These are phyloP conservation scores for Durusdinium trenchii DNA, from an alignment of 73 alveolate species.

Conservation along the genomic window DNA sequence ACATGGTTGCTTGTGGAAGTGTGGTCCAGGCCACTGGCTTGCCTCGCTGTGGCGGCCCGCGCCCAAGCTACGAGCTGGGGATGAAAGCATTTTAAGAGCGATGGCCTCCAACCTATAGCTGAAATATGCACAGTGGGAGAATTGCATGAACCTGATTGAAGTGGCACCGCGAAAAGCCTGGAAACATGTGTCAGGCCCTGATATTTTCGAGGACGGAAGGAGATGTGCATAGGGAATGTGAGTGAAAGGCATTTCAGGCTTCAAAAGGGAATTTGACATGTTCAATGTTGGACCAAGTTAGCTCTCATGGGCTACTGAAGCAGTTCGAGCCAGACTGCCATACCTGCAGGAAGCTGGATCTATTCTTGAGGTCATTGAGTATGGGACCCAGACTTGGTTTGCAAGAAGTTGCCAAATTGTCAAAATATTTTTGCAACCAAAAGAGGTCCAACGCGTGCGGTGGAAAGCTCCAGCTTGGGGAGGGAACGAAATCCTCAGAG, in stretches of 20 bases:
- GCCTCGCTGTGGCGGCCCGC: slow-evolving; percentile 55
- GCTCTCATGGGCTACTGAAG: not conserved
- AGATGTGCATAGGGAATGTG: not conserved
- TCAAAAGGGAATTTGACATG: not conserved
- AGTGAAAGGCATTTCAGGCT: too few relatives aligned
- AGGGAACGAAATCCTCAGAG: too few relatives aligned
- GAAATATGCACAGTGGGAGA: too few relatives aligned
- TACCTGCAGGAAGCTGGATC: slow-evolving; percentile 32
- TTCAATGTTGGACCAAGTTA: not conserved
- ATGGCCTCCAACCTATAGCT: too few relatives aligned
- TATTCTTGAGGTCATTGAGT: slow-evolving; percentile 29
- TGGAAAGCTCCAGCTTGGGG: too few relatives aligned
- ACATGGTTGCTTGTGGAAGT: too few relatives aligned
- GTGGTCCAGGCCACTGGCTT: not conserved
- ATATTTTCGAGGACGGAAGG: not conserved
- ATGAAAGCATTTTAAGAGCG: too few relatives aligned
- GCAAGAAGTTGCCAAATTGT: not conserved
- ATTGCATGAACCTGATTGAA: too few relatives aligned
- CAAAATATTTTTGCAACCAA: not conserved
- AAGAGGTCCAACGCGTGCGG: too few relatives aligned
- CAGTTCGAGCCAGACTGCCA: not conserved
- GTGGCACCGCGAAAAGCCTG: too few relatives aligned
- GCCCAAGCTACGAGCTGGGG: too few relatives aligned
- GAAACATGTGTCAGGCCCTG: not conserved
- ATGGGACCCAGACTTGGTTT: not conserved